A percentile compares a stretch with the other conserved stretches of the same genome.
Conservation (phyloP, 2,329 filamentous ascomycete species). For the Claviceps pusilla region DNA sequence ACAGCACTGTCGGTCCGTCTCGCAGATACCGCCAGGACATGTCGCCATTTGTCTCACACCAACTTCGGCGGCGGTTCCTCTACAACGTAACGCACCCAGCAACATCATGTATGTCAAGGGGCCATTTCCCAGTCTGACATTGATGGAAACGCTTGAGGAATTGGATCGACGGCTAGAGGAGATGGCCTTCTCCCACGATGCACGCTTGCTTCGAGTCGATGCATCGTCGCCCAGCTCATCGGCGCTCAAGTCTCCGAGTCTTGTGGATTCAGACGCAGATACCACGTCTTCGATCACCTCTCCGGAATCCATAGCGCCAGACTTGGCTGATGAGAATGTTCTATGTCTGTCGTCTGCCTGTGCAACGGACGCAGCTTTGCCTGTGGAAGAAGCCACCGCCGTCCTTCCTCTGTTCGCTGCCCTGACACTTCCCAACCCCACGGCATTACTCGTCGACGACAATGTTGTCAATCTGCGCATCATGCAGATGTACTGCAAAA, state of each 20-base stretch:
- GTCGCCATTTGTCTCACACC: background rate
- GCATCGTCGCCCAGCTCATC: background rate
- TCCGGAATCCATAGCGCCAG: background rate
- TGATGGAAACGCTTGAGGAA: background rate
- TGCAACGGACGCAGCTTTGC: background rate
- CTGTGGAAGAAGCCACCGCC: background rate
- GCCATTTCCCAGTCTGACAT: background rate
- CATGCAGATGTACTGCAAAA: conserved; percentile 30
- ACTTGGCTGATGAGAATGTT: background rate
- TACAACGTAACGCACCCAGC: background rate
- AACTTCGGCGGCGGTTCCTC: background rate
- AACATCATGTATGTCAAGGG: background rate
- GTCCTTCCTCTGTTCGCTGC: background rate
- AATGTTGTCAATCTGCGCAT: conserved; percentile 34
- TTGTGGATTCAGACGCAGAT: background rate
- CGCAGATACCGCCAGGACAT: background rate
- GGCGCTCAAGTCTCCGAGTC: background rate
- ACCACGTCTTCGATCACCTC: background rate
- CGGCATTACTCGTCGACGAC: conserved; percentile 29
- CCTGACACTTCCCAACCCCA: conserved; percentile 6
- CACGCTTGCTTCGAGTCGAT: background rate
- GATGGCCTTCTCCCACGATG: background rate
- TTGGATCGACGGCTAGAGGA: background rate
- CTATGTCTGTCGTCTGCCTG: background rate
- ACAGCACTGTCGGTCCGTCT: background rate